Evolutionary conservation across 495 filamentous ascomycete genomes (phyloP).

Genomic region (Pyrenopolyporus hunteri): DNA sequence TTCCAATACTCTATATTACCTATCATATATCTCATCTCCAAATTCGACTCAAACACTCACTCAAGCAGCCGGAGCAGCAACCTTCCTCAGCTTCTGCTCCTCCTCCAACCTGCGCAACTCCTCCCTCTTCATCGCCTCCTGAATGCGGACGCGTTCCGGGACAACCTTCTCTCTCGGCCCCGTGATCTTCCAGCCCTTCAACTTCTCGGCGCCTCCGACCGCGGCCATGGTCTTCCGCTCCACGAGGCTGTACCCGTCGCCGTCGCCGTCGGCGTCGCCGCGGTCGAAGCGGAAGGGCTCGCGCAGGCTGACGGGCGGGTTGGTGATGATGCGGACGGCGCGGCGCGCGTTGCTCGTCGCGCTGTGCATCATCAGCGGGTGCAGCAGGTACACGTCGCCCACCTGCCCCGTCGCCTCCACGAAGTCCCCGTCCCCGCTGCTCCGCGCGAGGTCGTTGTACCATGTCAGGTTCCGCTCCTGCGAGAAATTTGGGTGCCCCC

Average conservation of each 20-base stretch:
- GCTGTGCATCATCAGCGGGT: constrained; percentile 76
- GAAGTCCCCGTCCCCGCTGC: constrained; percentile 54
- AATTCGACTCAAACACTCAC: background rate
- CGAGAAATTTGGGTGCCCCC: constrained; percentile 49
- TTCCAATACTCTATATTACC: background rate
- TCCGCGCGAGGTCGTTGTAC: constrained; percentile 58
- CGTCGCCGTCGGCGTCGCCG: constrained; percentile 64
- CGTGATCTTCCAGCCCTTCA: constrained; percentile 68
- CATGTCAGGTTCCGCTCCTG: constrained; percentile 55
- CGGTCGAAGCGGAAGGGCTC: constrained; percentile 70
- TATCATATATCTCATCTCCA: background rate
- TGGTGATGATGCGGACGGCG: constrained; percentile 70
- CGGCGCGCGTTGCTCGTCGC: constrained; percentile 66
- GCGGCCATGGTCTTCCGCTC: constrained; percentile 68
- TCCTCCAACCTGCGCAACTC: constrained; percentile 51
- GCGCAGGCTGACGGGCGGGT: constrained; percentile 68
- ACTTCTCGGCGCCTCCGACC: constrained; percentile 60
- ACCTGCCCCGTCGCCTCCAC: constrained; percentile 68
- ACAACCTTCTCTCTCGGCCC: constrained; percentile 55
- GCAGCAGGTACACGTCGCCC: constrained; percentile 73
- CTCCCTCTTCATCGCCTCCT: constrained; percentile 58
- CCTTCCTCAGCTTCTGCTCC: constrained; percentile 21
- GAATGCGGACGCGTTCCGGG: constrained; percentile 49
- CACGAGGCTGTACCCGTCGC: constrained; percentile 65
- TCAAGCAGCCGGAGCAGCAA: constrained; percentile 26